Evolutionary conservation across 345 rosid genomes (phyloP).

Genomic region (Citrus sp.): DNA sequence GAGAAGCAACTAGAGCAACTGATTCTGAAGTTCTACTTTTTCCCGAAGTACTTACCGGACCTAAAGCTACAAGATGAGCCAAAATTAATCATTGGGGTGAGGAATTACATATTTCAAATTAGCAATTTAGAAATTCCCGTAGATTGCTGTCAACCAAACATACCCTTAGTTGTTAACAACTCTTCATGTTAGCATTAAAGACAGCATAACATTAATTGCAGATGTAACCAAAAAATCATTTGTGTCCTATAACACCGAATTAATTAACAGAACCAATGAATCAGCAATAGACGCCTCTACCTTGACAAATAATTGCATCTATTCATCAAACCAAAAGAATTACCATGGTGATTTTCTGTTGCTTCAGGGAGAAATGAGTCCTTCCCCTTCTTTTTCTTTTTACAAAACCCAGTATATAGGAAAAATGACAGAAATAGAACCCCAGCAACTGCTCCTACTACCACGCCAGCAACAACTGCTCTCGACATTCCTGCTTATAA

Average conservation of each 20-base stretch:
- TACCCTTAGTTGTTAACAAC: neutral
- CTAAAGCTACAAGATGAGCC: slow-evolving; percentile 1
- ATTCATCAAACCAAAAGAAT: neutral
- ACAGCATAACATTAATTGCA: neutral
- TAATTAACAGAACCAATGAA: too few relatives aligned
- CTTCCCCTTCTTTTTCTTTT: slow-evolving; percentile 19
- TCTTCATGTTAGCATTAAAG: neutral
- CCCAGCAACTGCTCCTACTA: slow-evolving; percentile 29
- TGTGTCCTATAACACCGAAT: neutral
- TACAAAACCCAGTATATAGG: slow-evolving; percentile 18
- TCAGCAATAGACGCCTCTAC: neutral
- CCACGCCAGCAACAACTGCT: slow-evolving; percentile 31
- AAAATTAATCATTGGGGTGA: neutral
- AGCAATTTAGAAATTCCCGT: neutral
- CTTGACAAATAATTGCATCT: neutral
- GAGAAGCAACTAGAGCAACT: slow-evolving; percentile 12
- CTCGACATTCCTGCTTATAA: slow-evolving; percentile 34
- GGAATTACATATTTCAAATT: neutral
- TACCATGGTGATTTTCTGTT: slow-evolving; percentile 28
- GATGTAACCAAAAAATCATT: neutral
- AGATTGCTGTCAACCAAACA: too few relatives aligned
- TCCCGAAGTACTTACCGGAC: slow-evolving; percentile 10
- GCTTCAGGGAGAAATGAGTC: slow-evolving; percentile 21
- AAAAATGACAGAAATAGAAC: slow-evolving; percentile 16
- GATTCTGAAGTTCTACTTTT: slow-evolving; percentile 22